A percentile compares a stretch with the other conserved stretches of the same genome.
phyloP scores from a whole-genome alignment of 257 asterid species.

The Ophiorrhiza pumila region DNA sequence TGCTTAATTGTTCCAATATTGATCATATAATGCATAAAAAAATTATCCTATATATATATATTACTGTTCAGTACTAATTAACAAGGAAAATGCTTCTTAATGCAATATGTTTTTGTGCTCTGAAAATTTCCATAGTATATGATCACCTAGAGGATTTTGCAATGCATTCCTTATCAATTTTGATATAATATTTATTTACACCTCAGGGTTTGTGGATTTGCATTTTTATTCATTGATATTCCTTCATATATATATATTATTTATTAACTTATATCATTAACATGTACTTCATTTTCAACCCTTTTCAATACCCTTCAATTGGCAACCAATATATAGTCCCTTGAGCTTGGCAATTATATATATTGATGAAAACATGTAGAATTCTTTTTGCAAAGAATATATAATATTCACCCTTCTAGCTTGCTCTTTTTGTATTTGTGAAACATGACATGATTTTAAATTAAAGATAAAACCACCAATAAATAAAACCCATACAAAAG shows the following conservation, averaged over 20 bases:
- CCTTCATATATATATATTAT: not conserved
- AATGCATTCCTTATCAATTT: too few relatives aligned
- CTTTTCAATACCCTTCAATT: constrained; percentile 4
- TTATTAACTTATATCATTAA: not conserved
- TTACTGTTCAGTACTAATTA: too few relatives aligned
- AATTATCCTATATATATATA: too few relatives aligned
- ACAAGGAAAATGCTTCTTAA: too few relatives aligned
- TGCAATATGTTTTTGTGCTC: too few relatives aligned
- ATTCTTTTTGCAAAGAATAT: not conserved
- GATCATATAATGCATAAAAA: too few relatives aligned
- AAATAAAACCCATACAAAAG: not conserved
- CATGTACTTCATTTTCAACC: not conserved
- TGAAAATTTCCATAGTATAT: too few relatives aligned
- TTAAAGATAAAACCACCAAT: not conserved
- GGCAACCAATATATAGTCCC: not conserved
- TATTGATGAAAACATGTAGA: not conserved
- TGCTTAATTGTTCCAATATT: too few relatives aligned
- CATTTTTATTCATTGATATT: too few relatives aligned
- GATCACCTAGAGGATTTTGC: too few relatives aligned
- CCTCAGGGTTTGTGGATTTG: too few relatives aligned
- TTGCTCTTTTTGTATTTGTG: not conserved
- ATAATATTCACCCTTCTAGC: not conserved
- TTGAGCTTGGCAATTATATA: not conserved
- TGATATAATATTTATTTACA: too few relatives aligned
- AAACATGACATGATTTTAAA: not conserved